Conservation (phyloP, 139 green algal genomes). For the Tetradesmus lagerheimii region DNA sequence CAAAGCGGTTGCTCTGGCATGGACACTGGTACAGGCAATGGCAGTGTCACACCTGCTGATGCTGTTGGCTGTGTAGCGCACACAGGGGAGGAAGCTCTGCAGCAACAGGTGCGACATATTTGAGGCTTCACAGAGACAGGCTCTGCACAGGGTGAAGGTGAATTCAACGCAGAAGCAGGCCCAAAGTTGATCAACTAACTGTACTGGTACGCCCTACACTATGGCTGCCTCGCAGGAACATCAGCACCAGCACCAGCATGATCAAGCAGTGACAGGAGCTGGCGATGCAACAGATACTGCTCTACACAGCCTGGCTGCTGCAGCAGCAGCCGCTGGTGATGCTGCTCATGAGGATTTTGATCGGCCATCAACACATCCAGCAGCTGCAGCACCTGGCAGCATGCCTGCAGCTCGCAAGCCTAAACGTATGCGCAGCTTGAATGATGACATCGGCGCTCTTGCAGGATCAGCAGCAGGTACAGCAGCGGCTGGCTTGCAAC, state of each 20-base stretch:
- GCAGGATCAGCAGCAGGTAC: not conserved
- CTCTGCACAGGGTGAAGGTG: too few species aligned
- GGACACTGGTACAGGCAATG: not conserved
- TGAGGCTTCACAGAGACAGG: too few species aligned
- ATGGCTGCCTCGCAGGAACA: not conserved
- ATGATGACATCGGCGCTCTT: not conserved
- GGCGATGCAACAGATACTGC: not conserved
- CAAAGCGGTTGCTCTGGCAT: not conserved
- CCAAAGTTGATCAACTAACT: not conserved
- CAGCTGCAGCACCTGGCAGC: not conserved
- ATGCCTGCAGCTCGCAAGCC: not conserved
- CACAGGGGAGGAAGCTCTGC: not conserved
- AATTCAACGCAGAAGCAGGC: too few species aligned
- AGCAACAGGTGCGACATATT: not conserved
- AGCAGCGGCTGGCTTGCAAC: not conserved
- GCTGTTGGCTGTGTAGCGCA: not conserved
- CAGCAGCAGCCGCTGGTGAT: too few species aligned
- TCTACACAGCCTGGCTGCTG: conserved; percentile 18
- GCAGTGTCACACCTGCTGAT: not conserved
- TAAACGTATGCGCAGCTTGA: not conserved
- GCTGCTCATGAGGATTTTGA: not conserved
- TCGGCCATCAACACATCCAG: not conserved
- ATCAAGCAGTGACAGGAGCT: not conserved
- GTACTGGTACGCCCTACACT: too few species aligned
- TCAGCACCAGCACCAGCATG: not conserved